Evolutionary conservation across 176 grass and related monocot species (phyloP), one percentile per base, ranked within the genome.

Genomic region (Carex cristatella): DNA sequence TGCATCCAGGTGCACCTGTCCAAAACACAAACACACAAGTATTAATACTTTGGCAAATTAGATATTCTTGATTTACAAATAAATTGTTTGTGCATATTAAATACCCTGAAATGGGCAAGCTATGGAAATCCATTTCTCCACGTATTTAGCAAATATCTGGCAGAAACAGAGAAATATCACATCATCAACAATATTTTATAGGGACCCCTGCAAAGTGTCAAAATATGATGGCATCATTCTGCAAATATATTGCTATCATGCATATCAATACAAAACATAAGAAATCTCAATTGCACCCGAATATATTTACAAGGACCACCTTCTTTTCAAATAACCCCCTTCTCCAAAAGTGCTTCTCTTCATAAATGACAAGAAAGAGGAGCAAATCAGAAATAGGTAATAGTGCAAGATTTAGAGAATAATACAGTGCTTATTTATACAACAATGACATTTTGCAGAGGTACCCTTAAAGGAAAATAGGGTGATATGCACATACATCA

Each of bases 51-150:
- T 23, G 42, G 44, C 10, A 27, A 65, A 35, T 77, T 10, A 64
- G 16, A 2, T 33, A 83, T 51, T 16, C n/a, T 81, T 62, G 23
- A 61, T 46, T 31, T 61, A 28, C 44, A 90, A 69, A 33, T 19
- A 70, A 70, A 70, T 44, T 70, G 10, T 32, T 55, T 19, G 15
- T 74, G 15, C 48, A 15, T 30, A 71, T 10, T 83, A 30, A 84
- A 84, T 87, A 98, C 95, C 95, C 94, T 98, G 92, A 84, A 98
- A 98, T 83, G 95, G 95, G 85, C 92, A 94, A 40, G 92, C 95
- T 83, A 98, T 94, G 86, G 91, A 98, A 83, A 98, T 98, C 95
- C 95, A 98, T 83, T 90, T 98, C 60, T 89, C 93, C 28, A 98
- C 92, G 66, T 98, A 98, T 83, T 94, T 94, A 5, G 73, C 18